Base-by-base conservation (phyloP, 2,329 filamentous ascomycete genomes). In the Talaromyces marneffei region DNA sequence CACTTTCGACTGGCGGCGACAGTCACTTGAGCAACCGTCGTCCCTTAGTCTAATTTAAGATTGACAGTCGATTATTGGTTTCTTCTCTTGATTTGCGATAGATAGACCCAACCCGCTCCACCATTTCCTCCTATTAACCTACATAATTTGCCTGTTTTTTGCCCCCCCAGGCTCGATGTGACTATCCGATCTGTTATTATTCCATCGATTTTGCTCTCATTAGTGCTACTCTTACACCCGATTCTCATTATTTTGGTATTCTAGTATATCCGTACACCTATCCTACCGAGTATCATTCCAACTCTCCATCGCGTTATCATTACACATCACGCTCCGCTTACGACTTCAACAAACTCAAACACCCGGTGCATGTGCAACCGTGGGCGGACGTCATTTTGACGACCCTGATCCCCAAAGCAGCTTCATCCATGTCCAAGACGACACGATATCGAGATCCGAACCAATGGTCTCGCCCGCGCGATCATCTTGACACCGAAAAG, bases 321-420 rank as follows among this genome's bases (percentile, higher is more conserved):
- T 29, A 27, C 12, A 25, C 20, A 18, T 33, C n/a, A 53, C 48
- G 7, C 16, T n/a, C 20, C 27, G 10, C 33, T 33, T 29, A 33
- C 48, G n/a, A 33, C 48, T 52, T 35, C 16, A 35, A 39, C 10
- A 55, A 39, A 39, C 52, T 40, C 35, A 39, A 18, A 55, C n/a
- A 25, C 20, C 23, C 16, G 52, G 52, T 40, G 52, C 52, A 55
- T 35, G 52, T 55, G 52, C 48, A 52, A 52, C 52, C 52, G 52
- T 29, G 48, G 57, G 48, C 18, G 52, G 60, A 50, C 60, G 60
- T 62, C 60, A 62, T 62, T 54, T 62, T 59, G 60, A 59, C 56
- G 60, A 57, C 56, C 50, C 42, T 54, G 23, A 42, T 37, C 54
- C 50, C 53, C 20, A 57, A 20, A 18, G 1, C 35, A 58, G 46